Evolutionary conservation across 495 filamentous ascomycete genomes (phyloP).

Genomic region (Barbatosphaeria neglecta): DNA sequence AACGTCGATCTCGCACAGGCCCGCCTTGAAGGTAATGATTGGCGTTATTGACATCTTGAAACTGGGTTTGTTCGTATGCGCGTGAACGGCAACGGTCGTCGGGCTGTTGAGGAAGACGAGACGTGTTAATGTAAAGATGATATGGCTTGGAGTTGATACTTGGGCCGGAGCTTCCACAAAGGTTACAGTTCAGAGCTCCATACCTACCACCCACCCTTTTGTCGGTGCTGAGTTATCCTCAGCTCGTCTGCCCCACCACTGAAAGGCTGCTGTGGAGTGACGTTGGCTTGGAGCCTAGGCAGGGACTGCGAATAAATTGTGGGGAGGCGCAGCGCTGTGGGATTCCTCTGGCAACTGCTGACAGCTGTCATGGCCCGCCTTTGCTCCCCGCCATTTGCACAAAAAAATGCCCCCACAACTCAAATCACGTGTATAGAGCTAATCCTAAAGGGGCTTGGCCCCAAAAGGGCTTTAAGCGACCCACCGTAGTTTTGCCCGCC

Average conservation of each 20-base stretch:
- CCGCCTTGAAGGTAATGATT: constrained; percentile 95
- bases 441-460: not conserved
- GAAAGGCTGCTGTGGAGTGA: not conserved
- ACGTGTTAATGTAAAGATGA: too few species aligned
- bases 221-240: not conserved
- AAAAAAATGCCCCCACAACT: too few species aligned
- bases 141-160: too few species aligned
- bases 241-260: too few species aligned
- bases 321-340: too few species aligned
- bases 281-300: not conserved
- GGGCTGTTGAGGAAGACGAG: too few species aligned
- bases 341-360: too few species aligned
- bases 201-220: too few species aligned
- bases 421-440: not conserved
- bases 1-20: constrained; percentile 79
- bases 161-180: not conserved
- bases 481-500: not conserved
- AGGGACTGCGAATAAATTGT: too few species aligned
- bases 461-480: not conserved
- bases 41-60: constrained; percentile 63
- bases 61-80: not conserved
- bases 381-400: not conserved
- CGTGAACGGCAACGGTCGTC: not conserved
- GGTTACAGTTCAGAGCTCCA: too few species aligned
- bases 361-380: not conserved